Conservation (phyloP, 176 grass and related monocot genomes). For the Raddia guianensis region DNA sequence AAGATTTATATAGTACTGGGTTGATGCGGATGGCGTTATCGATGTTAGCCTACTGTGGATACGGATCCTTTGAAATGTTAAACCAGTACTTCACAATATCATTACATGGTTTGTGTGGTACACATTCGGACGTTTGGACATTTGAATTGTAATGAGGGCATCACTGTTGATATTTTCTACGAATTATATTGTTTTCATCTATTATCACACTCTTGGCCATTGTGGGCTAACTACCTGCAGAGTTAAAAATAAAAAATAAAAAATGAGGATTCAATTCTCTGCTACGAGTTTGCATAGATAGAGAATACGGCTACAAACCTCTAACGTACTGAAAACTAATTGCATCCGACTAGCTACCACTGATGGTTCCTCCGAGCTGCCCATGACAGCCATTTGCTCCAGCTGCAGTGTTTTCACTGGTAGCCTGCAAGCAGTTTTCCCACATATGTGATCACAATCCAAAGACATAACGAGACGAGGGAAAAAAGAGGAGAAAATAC, state of each 20-base stretch:
- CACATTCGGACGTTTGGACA: conserved; percentile 16
- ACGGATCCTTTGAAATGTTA: too few relatives aligned
- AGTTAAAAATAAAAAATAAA: conserved; percentile 20
- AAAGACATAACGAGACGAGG: not conserved
- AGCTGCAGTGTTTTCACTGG: conserved; percentile 92
- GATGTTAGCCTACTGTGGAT: not conserved
- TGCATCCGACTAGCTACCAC: conserved; percentile 91
- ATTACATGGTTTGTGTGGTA: not conserved
- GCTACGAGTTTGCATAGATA: not conserved
- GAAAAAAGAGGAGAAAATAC: not conserved
- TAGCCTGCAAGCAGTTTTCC: conserved; percentile 59
- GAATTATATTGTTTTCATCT: not conserved
- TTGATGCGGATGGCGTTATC: too few relatives aligned
- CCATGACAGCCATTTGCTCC: conserved; percentile 91
- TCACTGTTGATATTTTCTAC: not conserved
- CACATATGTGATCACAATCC: not conserved
- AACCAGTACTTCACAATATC: not conserved
- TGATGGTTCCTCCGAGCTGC: conserved; percentile 78
- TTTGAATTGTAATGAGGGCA: not conserved
- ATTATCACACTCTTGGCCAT: conserved; percentile 78
- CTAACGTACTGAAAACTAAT: conserved; percentile 93
- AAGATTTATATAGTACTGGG: too few relatives aligned
- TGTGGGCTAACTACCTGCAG: conserved; percentile 94
- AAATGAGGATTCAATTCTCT: not conserved
- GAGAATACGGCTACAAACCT: conserved; percentile 52